Conservation (phyloP, 2,329 filamentous ascomycete genomes). For the Alternaria atra region DNA sequence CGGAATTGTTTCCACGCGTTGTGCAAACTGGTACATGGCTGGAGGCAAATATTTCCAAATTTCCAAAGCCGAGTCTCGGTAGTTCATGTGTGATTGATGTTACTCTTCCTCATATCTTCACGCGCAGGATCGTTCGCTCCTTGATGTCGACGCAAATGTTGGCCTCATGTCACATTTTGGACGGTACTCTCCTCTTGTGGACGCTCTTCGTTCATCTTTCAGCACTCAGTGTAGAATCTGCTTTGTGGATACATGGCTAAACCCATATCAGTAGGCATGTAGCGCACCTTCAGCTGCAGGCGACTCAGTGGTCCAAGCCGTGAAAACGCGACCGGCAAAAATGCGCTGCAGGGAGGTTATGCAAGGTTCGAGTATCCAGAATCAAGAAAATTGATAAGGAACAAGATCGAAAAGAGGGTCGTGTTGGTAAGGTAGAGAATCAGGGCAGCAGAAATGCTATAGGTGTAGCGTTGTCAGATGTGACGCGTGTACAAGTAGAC, state of each 20-base stretch:
- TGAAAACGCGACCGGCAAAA: no score
- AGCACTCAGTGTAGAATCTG: no score
- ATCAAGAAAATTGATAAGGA: neutral
- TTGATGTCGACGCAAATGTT: neutral
- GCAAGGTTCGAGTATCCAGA: neutral
- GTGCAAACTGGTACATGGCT: neutral
- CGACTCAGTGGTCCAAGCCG: neutral
- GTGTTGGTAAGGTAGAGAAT: neutral
- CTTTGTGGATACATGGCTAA: neutral
- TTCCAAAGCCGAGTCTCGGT: no score
- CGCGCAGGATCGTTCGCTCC: neutral
- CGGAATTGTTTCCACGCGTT: neutral
- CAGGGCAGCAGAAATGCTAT: neutral
- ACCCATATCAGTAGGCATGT: neutral
- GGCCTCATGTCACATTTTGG: neutral
- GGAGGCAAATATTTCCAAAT: neutral
- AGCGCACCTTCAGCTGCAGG: neutral
- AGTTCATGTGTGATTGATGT: no score
- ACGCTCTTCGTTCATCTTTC: no score
- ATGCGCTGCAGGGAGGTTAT: neutral
- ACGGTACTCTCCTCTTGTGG: neutral
- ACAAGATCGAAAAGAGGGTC: neutral
- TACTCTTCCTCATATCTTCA: neutral
- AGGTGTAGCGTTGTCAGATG: neutral
- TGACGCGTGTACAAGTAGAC: neutral